Percentiles rank a stretch among this genome's conserved stretches.
Conservation (phyloP, 306 rosid species). For the Cyclanthera cordifolia region DNA sequence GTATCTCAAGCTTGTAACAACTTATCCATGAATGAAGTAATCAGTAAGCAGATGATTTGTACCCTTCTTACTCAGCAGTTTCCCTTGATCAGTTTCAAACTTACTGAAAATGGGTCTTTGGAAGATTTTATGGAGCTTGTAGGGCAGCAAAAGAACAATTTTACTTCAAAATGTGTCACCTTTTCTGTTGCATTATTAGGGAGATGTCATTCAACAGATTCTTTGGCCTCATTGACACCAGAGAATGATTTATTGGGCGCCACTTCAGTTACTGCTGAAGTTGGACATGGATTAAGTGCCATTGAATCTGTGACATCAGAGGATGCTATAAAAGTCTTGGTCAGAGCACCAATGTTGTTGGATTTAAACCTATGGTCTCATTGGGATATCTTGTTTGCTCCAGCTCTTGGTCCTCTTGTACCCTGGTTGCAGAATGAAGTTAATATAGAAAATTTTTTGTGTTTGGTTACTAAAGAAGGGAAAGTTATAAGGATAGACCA, state of each 20-base stretch:
- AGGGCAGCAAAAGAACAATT: constrained; percentile 29
- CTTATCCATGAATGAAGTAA: constrained; percentile 43
- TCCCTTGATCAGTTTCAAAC: constrained; percentile 51
- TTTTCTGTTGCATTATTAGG: constrained; percentile 55
- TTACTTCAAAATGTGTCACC: constrained; percentile 45
- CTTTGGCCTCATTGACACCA: constrained; percentile 9
- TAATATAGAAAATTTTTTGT: constrained; percentile 46
- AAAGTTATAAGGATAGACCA: constrained; percentile 65
- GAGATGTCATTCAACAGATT: constrained; percentile 26
- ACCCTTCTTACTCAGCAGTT: constrained; percentile 58
- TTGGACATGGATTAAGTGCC: constrained; percentile 19
- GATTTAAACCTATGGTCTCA: constrained; percentile 85
- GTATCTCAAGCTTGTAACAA: constrained; percentile 63
- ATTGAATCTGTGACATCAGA: constrained; percentile 30
- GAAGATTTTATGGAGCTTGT: constrained; percentile 40
- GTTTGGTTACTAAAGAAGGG: constrained; percentile 76
- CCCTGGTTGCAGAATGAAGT: constrained; percentile 69
- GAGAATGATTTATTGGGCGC: constrained; percentile 28
- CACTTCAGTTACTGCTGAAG: constrained; percentile 18
- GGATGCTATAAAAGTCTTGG: constrained; percentile 57
- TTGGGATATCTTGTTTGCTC: constrained; percentile 79
- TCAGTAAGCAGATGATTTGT: constrained; percentile 42
- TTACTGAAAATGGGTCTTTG: constrained; percentile 35
- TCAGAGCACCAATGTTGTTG: constrained; percentile 66
- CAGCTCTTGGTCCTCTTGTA: constrained; percentile 67